Evolutionary conservation across 345 rosid genomes (phyloP), one percentile per base, ranked within the genome.

Genomic region (Hibiscus trionum): DNA sequence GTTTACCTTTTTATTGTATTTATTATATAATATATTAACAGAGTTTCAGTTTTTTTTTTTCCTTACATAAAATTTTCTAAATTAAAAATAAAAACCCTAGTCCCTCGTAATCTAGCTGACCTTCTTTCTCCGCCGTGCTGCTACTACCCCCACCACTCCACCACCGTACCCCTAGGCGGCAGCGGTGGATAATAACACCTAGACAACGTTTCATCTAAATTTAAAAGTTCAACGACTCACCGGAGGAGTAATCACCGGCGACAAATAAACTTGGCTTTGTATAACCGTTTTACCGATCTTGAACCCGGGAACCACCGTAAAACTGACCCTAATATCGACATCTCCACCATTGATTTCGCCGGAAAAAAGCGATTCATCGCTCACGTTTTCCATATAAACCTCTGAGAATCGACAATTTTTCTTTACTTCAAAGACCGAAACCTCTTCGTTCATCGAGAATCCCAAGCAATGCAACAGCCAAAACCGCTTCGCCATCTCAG

Each of bases 271-370:
- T 74, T 86, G 97, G 76, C 90, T 80, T 82, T 88, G 97, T 8
- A 95, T 72, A 49, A 95, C 86, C 50, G 70, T 83, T 35, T 71
- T 80, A 12, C 91, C 92, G 50, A 95, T 86, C 86, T 86, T 92
- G 84, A 95, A 90, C 35, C 99, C 99, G 14, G 99, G 99, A 64
- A 89, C 91, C 76, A 95, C 96, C 72, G 96, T 90, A 70, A 92
- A 92, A 61, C 87, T 84, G 64, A 95, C 99, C 77, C 83, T 84
- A 24, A 84, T 71, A 57, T 82, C 90, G 14, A 56, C 66, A 24
- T 65, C 80, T 4, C 67, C 50, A 16, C 82, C 86, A 1, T 46
- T 72, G 37, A 29, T 77, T 6, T 84, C 88, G 2, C 74, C 77
- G 61, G 84, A 46, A 7, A 73, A 70, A 0, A 78, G 21, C 0